phyloP scores from a whole-genome alignment of 257 asterid genomes.

The Petunia secreta region DNA sequence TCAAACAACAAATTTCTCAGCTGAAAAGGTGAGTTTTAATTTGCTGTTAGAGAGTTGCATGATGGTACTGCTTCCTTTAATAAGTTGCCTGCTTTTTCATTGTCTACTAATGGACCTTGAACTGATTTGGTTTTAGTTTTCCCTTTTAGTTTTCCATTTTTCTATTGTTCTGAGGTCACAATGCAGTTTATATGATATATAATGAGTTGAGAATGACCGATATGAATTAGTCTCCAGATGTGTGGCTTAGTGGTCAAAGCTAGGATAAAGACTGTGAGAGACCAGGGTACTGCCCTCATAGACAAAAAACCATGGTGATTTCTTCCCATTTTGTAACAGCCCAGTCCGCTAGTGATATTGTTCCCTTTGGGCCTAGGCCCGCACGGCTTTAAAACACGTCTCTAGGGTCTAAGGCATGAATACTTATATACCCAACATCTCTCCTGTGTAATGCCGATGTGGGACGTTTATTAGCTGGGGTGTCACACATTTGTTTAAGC shows the following conservation, averaged over 20 bases:
- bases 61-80: conserved; percentile 41
- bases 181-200: background rate
- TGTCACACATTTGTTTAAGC: no score
- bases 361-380: no score
- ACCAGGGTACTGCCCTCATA: background rate
- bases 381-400: no score
- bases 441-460: no score
- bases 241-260: conserved; percentile 33
- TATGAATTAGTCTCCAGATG: background rate
- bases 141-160: conserved; percentile 29
- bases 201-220: background rate
- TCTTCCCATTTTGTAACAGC: background rate
- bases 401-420: no score
- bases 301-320: background rate
- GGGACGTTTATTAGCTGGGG: no score
- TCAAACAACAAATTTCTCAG: conserved; percentile 57
- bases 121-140: background rate
- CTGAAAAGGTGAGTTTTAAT: conserved; percentile 48
- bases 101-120: background rate
- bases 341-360: no score
- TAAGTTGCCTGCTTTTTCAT: conserved; percentile 32
- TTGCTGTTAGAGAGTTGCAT: background rate
- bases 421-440: no score
- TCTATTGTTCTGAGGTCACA: background rate
- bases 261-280: conserved; percentile 13